A percentile compares a stretch with the other conserved stretches of the same genome.
Evolutionary conservation across 139 green algal species (phyloP).

Genomic region (Yamagishiella unicocca): DNA sequence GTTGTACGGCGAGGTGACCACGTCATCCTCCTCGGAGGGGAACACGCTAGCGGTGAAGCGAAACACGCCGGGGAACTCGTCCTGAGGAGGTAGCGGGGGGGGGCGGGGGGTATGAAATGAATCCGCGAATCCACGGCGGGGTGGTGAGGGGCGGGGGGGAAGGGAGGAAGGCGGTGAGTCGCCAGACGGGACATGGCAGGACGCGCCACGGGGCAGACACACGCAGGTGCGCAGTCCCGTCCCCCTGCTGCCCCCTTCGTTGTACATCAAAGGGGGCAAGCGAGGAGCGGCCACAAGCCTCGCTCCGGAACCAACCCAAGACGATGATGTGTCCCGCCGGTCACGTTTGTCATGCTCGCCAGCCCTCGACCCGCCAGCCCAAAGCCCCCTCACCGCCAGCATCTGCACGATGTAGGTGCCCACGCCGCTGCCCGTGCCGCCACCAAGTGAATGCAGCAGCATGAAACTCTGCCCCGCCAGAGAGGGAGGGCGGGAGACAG

Average conservation of each 20-base stretch:
- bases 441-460: conserved; percentile 86
- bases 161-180: neutral
- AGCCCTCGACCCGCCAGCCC: neutral
- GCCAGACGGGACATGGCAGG: too few species aligned
- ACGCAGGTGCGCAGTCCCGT: too few species aligned
- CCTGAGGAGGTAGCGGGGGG: conserved; percentile 53
- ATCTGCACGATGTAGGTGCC: conserved; percentile 82
- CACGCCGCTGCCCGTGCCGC: conserved; percentile 86
- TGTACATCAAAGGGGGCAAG: too few species aligned
- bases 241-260: too few species aligned
- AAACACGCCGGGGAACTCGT: conserved; percentile 83
- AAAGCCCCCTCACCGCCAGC: conserved; percentile 66
- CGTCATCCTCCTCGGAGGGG: conserved; percentile 84
- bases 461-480: conserved; percentile 74
- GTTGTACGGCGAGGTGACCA: conserved; percentile 93
- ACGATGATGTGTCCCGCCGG: too few species aligned
- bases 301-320: too few species aligned
- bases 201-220: too few species aligned
- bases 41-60: conserved; percentile 82
- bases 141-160: neutral
- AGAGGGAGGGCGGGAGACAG: neutral
- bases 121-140: too few species aligned
- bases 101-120: neutral
- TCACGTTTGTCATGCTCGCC: too few species aligned
- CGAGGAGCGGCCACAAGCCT: too few species aligned